Percentiles rank a stretch among this genome's conserved stretches.
phyloP scores from a whole-genome alignment of 371 early-diverging fungal species.

The Dinochytrium kinnereticum region DNA sequence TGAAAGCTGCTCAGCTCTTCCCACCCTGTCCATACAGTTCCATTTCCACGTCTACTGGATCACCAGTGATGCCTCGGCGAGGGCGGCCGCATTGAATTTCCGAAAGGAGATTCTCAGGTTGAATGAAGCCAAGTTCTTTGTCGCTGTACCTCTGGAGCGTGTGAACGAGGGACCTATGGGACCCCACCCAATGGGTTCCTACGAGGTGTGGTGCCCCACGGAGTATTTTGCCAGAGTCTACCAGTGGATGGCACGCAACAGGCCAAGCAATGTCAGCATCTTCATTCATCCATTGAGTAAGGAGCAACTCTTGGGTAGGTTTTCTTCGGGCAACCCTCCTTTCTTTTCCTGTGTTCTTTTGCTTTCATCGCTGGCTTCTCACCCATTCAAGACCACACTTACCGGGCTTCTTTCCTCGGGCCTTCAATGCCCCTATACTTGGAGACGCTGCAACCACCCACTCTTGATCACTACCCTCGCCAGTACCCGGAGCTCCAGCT shows the following conservation, averaged over 20 bases:
- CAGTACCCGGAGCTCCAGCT: slow-evolving; percentile 63
- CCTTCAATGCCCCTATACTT: slow-evolving; percentile 54
- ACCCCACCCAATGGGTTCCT: slow-evolving; percentile 48
- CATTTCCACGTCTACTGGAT: slow-evolving; percentile 68
- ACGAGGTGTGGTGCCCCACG: slow-evolving; percentile 63
- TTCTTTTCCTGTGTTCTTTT: slow-evolving; percentile 13
- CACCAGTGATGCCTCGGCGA: slow-evolving; percentile 46
- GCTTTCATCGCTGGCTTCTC: neutral
- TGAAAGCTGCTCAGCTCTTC: neutral
- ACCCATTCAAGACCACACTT: slow-evolving; percentile 52
- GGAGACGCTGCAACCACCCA: slow-evolving; percentile 27
- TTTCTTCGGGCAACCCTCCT: neutral
- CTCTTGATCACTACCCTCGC: slow-evolving; percentile 45
- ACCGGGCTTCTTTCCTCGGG: slow-evolving; percentile 59
- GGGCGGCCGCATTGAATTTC: slow-evolving; percentile 47
- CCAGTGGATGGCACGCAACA: slow-evolving; percentile 54
- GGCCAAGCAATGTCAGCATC: slow-evolving; percentile 46
- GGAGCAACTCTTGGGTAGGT: slow-evolving; percentile 33
- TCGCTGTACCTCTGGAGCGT: slow-evolving; percentile 49
- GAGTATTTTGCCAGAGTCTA: slow-evolving; percentile 59
- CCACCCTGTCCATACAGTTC: slow-evolving; percentile 37
- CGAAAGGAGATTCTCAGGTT: slow-evolving; percentile 51
- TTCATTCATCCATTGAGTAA: slow-evolving; percentile 61
- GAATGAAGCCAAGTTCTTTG: slow-evolving; percentile 54
- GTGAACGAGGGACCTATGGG: slow-evolving; percentile 45